Evolutionary conservation across 148 eudicot genomes (phyloP).

Genomic region (Cornus kousa): DNA sequence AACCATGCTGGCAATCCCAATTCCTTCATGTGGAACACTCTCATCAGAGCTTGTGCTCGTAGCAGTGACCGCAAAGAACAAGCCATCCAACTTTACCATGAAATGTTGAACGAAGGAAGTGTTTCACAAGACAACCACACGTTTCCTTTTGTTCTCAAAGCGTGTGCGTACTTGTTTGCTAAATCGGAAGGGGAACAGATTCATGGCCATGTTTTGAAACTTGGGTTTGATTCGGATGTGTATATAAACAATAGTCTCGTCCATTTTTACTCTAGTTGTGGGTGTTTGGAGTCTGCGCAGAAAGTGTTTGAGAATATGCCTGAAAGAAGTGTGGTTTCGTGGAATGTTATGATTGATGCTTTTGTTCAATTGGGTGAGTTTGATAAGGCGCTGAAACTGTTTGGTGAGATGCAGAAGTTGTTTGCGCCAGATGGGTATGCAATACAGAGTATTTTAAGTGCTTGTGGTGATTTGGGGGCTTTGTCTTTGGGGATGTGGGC

Average conservation of each 20-base stretch:
- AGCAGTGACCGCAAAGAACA: slow-evolving; percentile 32
- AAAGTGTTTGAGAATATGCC: slow-evolving; percentile 72
- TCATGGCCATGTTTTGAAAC: slow-evolving; percentile 57
- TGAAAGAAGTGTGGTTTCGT: slow-evolving; percentile 61
- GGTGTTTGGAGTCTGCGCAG: slow-evolving; percentile 44
- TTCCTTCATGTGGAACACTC: slow-evolving; percentile 67
- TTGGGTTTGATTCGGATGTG: slow-evolving; percentile 53
- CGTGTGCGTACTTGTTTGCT: slow-evolving; percentile 62
- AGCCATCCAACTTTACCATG: slow-evolving; percentile 37
- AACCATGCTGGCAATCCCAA: slow-evolving; percentile 37
- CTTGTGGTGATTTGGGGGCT: slow-evolving; percentile 73
- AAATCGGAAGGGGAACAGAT: slow-evolving; percentile 42
- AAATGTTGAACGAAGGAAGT: slow-evolving; percentile 32
- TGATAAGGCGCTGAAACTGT: slow-evolving; percentile 52
- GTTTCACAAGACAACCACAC: slow-evolving; percentile 68
- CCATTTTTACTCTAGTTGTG: slow-evolving; percentile 66
- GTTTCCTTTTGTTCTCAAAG: slow-evolving; percentile 66
- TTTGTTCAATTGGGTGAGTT: slow-evolving; percentile 60
- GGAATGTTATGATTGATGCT: slow-evolving; percentile 68
- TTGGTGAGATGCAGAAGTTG: slow-evolving; percentile 37
- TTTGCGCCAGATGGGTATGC: slow-evolving; percentile 71
- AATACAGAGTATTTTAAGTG: slow-evolving; percentile 56
- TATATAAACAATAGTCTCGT: slow-evolving; percentile 61
- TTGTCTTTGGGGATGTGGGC: slow-evolving; percentile 68
- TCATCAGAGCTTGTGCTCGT: slow-evolving; percentile 54